phyloP scores from a whole-genome alignment of 192 early-diverging fungal species.

The Mortierella hygrophila region DNA sequence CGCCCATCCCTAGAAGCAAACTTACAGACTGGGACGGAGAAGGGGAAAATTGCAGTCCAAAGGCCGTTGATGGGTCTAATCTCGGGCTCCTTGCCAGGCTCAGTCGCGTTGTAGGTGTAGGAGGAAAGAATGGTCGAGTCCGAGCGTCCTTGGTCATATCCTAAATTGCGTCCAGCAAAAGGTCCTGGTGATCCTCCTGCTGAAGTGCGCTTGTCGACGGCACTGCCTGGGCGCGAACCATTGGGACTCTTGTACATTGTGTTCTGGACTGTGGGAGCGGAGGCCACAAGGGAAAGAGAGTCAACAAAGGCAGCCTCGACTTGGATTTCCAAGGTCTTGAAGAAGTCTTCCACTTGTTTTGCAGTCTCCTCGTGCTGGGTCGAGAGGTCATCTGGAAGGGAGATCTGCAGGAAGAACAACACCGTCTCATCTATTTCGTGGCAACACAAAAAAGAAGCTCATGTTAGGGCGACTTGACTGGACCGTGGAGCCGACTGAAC shows the following conservation, averaged over 20 bases:
- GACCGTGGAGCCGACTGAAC: not conserved
- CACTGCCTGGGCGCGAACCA: conserved; percentile 27
- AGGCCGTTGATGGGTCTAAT: conserved; percentile 56
- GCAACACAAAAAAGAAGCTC: not conserved
- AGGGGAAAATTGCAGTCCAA: conserved; percentile 63
- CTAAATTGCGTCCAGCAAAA: conserved; percentile 29
- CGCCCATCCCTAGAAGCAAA: not conserved
- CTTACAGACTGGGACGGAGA: conserved; percentile 71
- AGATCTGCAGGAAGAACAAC: conserved; percentile 50
- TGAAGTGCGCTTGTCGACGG: conserved; percentile 28
- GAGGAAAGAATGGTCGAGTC: conserved; percentile 61
- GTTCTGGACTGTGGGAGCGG: conserved; percentile 10
- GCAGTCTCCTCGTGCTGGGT: conserved; percentile 45
- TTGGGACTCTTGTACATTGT: conserved; percentile 35
- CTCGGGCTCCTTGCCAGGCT: conserved; percentile 55
- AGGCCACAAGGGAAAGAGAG: conserved; percentile 10
- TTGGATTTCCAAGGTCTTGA: conserved; percentile 64
- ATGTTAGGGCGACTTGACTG: not conserved
- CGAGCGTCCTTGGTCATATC: conserved; percentile 36
- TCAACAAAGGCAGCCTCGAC: conserved; percentile 68
- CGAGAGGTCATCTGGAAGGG: conserved; percentile 52
- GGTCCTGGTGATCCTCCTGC: conserved; percentile 29
- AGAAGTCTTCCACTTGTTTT: conserved; percentile 57
- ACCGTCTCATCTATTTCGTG: conserved; percentile 53
- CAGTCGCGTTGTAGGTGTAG: conserved; percentile 59